phyloP scores from a whole-genome alignment of 768 basidiomycete species.

The Crucibulum laeve region DNA sequence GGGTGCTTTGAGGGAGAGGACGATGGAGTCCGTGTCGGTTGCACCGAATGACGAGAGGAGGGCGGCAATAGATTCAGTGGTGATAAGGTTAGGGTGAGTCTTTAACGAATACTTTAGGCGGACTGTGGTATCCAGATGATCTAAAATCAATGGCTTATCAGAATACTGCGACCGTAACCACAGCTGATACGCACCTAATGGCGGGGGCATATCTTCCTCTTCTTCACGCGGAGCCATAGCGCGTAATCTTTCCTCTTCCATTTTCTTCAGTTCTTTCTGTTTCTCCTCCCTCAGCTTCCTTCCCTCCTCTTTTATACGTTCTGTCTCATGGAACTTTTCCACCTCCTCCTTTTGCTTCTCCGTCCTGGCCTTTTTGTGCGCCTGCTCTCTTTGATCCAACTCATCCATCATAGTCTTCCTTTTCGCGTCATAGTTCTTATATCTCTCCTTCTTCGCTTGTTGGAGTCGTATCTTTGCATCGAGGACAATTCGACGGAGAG shows the following conservation, averaged over 20 bases:
- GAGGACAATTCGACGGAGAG: slow-evolving; percentile 69
- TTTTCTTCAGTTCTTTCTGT: slow-evolving; percentile 45
- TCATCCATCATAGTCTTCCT: slow-evolving; percentile 73
- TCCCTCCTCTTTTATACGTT: slow-evolving; percentile 74
- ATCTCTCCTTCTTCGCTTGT: slow-evolving; percentile 66
- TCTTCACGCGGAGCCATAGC: slow-evolving; percentile 7
- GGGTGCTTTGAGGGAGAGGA: slow-evolving; percentile 60
- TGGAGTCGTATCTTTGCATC: slow-evolving; percentile 76
- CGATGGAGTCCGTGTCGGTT: slow-evolving; percentile 60
- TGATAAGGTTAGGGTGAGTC: slow-evolving; percentile 52
- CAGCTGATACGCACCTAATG: slow-evolving; percentile 41
- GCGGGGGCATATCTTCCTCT: slow-evolving; percentile 50
- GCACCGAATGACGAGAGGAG: slow-evolving; percentile 61
- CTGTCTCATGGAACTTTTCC: slow-evolving; percentile 54
- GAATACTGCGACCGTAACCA: not conserved
- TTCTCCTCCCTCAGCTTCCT: slow-evolving; percentile 62
- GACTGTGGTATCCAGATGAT: slow-evolving; percentile 69
- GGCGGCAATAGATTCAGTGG: slow-evolving; percentile 37
- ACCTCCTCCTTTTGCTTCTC: slow-evolving; percentile 60
- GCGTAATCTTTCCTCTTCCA: slow-evolving; percentile 30
- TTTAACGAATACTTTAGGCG: slow-evolving; percentile 65
- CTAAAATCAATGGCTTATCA: slow-evolving; percentile 24
- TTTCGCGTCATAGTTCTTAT: slow-evolving; percentile 65
- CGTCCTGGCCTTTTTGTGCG: slow-evolving; percentile 64
- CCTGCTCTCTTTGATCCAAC: slow-evolving; percentile 73